phyloP scores from a whole-genome alignment of 1,284 basidiomycete species.

The Quambalaria eucalypti region DNA sequence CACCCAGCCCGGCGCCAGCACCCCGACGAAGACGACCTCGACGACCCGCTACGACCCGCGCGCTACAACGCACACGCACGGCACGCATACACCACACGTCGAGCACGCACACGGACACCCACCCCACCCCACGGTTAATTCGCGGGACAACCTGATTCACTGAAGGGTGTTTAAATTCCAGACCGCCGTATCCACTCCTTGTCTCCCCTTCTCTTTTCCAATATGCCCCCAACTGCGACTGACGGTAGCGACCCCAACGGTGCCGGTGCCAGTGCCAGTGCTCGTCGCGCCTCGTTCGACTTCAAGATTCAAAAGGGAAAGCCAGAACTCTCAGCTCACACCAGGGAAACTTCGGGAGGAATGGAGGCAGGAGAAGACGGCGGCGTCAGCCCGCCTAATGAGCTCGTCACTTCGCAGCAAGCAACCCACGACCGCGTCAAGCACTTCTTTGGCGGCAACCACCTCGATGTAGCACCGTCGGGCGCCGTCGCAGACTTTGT shows the following conservation, averaged over 20 bases:
- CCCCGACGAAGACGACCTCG: no score
- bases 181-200: no score
- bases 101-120: no score
- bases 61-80: no score
- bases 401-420: not conserved
- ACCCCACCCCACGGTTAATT: not conserved
- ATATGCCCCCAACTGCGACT: not conserved
- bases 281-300: not conserved
- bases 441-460: slow-evolving; percentile 60
- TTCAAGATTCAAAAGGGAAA: not conserved
- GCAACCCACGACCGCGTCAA: not conserved
- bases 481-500: slow-evolving; percentile 85
- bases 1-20: no score
- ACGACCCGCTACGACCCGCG: no score
- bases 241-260: not conserved
- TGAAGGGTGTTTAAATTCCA: not conserved
- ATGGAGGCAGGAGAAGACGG: not conserved
- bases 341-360: not conserved
- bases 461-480: slow-evolving; percentile 70
- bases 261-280: not conserved
- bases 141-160: not conserved
- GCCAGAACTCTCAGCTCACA: not conserved
- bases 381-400: not conserved
- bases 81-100: no score
- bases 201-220: no score